Conservation (phyloP, 345 rosid species). For the Eucalyptus polyanthemos region DNA sequence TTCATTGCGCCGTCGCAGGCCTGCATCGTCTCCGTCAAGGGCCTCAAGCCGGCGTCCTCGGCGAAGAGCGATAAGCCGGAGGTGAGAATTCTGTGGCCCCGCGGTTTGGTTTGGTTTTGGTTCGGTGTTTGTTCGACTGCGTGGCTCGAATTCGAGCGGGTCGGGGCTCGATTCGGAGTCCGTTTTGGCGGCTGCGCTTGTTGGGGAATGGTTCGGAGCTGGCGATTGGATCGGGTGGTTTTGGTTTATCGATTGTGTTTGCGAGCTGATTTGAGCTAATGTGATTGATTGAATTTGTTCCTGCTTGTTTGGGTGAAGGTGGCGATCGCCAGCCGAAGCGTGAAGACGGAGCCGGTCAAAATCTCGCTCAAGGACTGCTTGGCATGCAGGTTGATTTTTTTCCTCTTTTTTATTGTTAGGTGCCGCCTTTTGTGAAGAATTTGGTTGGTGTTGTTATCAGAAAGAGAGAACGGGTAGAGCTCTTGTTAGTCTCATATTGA, state of each 20-base stretch:
- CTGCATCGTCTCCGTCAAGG: conserved; percentile 66
- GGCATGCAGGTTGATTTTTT: conserved; percentile 64
- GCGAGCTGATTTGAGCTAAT: neutral
- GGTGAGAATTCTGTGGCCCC: conserved; percentile 14
- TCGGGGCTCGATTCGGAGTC: neutral
- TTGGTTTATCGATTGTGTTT: neutral
- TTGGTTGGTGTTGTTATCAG: neutral
- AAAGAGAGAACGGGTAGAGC: neutral
- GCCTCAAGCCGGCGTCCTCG: conserved; percentile 25
- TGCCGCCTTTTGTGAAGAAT: neutral
- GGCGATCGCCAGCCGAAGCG: conserved; percentile 14
- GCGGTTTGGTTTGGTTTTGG: neutral
- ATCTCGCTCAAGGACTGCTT: conserved; percentile 96
- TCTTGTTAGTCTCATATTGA: neutral
- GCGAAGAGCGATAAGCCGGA: conserved; percentile 34
- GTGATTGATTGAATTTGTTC: neutral
- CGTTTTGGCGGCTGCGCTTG: neutral
- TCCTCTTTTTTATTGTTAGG: neutral
- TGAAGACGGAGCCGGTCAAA: conserved; percentile 56
- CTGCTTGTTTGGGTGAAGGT: conserved; percentile 20
- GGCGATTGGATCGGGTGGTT: neutral
- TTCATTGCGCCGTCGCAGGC: conserved; percentile 92
- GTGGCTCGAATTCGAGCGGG: neutral
- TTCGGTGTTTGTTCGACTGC: neutral
- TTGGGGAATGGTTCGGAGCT: neutral